Evolutionary conservation across 2,329 filamentous ascomycete genomes (phyloP).

Genomic region (Beauveria caledonica): DNA sequence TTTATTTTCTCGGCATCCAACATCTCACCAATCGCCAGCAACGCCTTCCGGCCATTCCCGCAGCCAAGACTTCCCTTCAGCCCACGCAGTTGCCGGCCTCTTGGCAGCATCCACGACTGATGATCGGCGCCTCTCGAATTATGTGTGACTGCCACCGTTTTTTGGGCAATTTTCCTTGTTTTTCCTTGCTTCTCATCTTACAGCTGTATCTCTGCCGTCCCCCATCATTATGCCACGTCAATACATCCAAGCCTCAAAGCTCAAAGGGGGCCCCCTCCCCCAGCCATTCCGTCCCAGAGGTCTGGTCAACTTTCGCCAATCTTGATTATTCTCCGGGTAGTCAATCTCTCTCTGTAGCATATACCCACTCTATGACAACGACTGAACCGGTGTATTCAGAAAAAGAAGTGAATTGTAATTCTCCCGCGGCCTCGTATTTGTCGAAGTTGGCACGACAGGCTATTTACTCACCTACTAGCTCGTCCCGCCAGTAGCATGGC

Average conservation of each 20-base stretch:
- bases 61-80: not conserved
- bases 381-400: too few species aligned
- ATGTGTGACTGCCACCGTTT: not conserved
- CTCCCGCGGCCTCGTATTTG: too few species aligned
- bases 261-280: not conserved
- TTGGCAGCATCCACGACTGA: not conserved
- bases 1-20: not conserved
- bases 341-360: too few species aligned
- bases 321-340: not conserved
- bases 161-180: not conserved
- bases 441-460: too few species aligned
- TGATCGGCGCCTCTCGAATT: not conserved
- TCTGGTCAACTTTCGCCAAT: not conserved
- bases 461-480: too few species aligned
- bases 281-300: not conserved
- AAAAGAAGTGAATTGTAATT: too few species aligned
- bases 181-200: not conserved
- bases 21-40: not conserved
- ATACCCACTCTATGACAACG: too few species aligned
- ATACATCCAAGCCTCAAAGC: not conserved
- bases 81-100: not conserved
- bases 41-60: not conserved
- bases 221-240: too few species aligned
- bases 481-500: too few species aligned
- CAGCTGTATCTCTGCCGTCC: not conserved